Base-by-base conservation (phyloP, 2,329 filamentous ascomycete genomes). In the Mariannaea elegans region DNA sequence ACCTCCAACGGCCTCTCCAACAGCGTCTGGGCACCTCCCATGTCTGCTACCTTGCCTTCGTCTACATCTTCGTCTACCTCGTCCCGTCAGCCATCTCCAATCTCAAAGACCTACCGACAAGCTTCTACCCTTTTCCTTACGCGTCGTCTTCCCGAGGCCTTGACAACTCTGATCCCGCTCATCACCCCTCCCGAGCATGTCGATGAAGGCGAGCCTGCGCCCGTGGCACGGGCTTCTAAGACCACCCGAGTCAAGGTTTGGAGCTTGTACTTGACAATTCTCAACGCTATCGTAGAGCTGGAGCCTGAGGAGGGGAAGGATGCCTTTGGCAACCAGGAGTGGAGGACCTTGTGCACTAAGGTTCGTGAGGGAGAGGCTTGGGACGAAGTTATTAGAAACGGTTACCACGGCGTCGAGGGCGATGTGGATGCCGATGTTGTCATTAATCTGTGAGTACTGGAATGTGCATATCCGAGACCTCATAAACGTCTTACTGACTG, bases 391-490 rank as follows among this genome's bases (percentile, higher is more conserved):
- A 90, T 96, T 57, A 85, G 86, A 67, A 89, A 92, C 72, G 94
- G 94, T 7, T 98, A 98, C 76, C 89, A 91, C 68, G 93, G 93
- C 23, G 83, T 89, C 48, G 94, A 98, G 76, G 93, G 92, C 16
- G 92, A 94, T 64, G 93, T 98, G 12, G 95, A 99, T 77, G 89
- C 93, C 2, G 95, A 99, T 71, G 94, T 99, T 7, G 93, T 99
- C 23, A 91, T 94, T 62, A 94, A 94, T 70, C 76, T 96, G 90
- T 93, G 78, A 78, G 88, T 76, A 19, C 29, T 59, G 49, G 48
- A 59, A 56, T 67, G 50, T 45, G 18, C 41, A 29, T 34, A 32
- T 34, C 39, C 18, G 45, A 56, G 42, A 53, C 41, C 12, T 18
- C n/a, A 12, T 31, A 19, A 13, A n/a, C 12, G 6, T 24, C 27